Evolutionary conservation across 768 basidiomycete species (phyloP).

Genomic region (Termitomyces sp.): DNA sequence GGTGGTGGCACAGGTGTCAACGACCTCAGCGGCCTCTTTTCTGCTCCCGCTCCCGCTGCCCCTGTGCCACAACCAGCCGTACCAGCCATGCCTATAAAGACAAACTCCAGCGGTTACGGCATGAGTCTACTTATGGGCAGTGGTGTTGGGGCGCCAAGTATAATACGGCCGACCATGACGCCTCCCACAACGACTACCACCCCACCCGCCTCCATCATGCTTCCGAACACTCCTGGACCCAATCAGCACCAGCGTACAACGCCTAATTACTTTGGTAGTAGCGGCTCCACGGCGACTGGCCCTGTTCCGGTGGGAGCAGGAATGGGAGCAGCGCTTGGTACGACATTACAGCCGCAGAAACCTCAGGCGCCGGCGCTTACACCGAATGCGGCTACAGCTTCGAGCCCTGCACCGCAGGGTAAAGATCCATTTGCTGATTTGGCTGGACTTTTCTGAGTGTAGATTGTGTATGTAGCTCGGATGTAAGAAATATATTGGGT

Average conservation of each 20-base stretch:
- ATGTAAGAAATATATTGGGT: neutral
- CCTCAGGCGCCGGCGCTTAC: constrained; percentile 12
- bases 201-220: constrained; percentile 34
- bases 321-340: neutral
- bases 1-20: constrained; percentile 22
- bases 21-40: constrained; percentile 64
- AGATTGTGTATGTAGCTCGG: neutral
- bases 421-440: constrained; percentile 88
- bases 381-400: neutral
- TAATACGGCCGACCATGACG: constrained; percentile 15
- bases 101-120: constrained; percentile 3
- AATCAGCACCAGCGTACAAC: constrained; percentile 4
- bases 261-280: constrained; percentile 26
- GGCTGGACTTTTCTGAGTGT: constrained; percentile 58
- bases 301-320: constrained; percentile 6
- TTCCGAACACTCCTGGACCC: constrained; percentile 29
- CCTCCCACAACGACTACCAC: constrained; percentile 23
- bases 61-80: constrained; percentile 16
- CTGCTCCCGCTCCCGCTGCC: constrained; percentile 21
- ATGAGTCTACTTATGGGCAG: constrained; percentile 12
- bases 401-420: constrained; percentile 24
- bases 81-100: neutral
- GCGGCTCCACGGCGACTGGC: constrained; percentile 12
- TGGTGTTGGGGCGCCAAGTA: constrained; percentile 12
- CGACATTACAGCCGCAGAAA: constrained; percentile 14